Base-by-base conservation (phyloP, 1,284 basidiomycete genomes). In the Lentinula novae-zelandiae region DNA sequence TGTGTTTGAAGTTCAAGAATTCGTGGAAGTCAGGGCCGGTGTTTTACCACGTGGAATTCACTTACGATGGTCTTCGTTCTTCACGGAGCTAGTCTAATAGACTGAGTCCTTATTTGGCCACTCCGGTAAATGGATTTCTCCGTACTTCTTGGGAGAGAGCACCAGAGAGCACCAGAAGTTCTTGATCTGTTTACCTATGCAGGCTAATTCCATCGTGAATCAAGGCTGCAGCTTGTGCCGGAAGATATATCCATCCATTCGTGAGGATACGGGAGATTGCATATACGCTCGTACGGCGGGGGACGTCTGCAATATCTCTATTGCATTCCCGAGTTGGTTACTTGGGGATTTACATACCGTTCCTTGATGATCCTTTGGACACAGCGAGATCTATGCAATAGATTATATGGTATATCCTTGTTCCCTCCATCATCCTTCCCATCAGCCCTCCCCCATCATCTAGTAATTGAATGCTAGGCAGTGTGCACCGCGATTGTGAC, bases 291-390 rank as follows among this genome's bases (percentile, higher is more conserved):
- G 27, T 27, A 27, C 27, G 27, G 27, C 10, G 12, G 31, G 44
- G 27, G 5, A 52, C 27, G 20, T 52, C 44, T 46, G 5, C 17
- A 46, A n/a, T 17, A 20, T 8, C 10, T 12, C n/a, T 8, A 46
- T 12, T n/a, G 9, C 44, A 46, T 20, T 46, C 17, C 44, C 44
- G 44, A 42, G 40, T n/a, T 42, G 12, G 40, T 42, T 15, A 7
- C 20, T 46, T 46, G 44, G 17, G 3, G 52, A 53, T 53, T 39
- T 17, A 53, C 52, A 38, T 46, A 52, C 17, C 13, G 52, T 53
- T 53, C 34, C 52, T 53, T 53, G 52, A 15, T 51, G 50, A 51
- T 51, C 50, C 50, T 51, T 51, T 12, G n/a, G 8, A 44, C 40
- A 44, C 40, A 44, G 8, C n/a, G 8, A 12, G n/a, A 46, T n/a